Evolutionary conservation across 1,139 yeast species (phyloP).

Genomic region (Nakaseomyces delphensis): DNA sequence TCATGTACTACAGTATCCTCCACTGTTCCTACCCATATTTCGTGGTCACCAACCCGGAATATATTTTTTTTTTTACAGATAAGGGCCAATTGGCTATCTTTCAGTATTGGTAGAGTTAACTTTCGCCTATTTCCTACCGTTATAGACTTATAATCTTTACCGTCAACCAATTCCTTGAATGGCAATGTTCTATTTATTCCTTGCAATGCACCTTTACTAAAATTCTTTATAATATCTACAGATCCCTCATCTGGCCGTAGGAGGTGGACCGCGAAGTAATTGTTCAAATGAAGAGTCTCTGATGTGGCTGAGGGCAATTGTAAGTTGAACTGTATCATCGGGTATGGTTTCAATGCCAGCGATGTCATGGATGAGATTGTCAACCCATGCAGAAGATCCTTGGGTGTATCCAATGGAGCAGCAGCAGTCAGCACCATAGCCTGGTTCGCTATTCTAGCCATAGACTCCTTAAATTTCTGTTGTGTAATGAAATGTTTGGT

Average conservation of each 20-base stretch:
- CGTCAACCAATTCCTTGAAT: constrained; percentile 33
- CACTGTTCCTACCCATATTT: constrained; percentile 75
- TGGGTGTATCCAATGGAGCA: constrained; percentile 15
- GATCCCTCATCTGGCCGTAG: constrained; percentile 50
- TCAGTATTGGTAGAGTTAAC: constrained; percentile 48
- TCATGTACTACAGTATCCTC: constrained; percentile 39
- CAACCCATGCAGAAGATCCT: constrained; percentile 45
- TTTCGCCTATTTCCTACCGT: constrained; percentile 15
- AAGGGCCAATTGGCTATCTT: constrained; percentile 51
- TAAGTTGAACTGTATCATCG: constrained; percentile 70
- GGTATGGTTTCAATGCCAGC: constrained; percentile 61
- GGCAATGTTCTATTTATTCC: constrained; percentile 32
- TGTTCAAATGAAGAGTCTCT: constrained; percentile 45
- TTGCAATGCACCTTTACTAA: constrained; percentile 48
- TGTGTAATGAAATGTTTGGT: constrained; percentile 12
- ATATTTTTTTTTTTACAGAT: constrained; percentile 52
- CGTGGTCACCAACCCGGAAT: constrained; percentile 66
- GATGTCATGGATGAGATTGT: constrained; percentile 79
- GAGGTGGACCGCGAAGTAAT: constrained; percentile 63
- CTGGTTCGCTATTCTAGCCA: constrained; percentile 35
- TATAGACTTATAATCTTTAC: constrained; percentile 26
- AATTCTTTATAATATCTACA: constrained; percentile 47
- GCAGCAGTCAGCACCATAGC: constrained; percentile 38
- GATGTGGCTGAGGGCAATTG: constrained; percentile 80
- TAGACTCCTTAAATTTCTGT: constrained; percentile 31